phyloP scores from a whole-genome alignment of 805 yeast species.

The Lipomyces yamanashiensis region DNA sequence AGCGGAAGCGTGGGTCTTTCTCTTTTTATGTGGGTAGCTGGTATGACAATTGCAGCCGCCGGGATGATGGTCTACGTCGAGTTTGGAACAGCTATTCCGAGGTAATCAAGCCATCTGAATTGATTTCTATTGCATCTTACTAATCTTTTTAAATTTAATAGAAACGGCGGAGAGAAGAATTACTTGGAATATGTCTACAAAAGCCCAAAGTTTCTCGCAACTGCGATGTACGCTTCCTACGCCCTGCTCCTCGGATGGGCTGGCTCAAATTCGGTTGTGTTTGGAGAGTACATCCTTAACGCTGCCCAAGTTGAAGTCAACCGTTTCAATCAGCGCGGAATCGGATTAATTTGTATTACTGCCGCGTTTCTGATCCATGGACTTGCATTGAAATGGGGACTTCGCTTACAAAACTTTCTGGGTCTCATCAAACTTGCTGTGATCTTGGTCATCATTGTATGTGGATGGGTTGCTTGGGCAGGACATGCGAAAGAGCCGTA shows the following conservation, averaged over 20 bases:
- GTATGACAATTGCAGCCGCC: background rate
- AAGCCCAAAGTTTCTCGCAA: background rate
- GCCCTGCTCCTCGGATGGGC: conserved; percentile 1
- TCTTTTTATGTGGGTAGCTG: background rate
- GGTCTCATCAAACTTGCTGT: background rate
- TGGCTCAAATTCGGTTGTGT: background rate
- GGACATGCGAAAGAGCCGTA: background rate
- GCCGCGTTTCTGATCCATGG: conserved; percentile 3
- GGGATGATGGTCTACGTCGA: conserved; percentile 4
- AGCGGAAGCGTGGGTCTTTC: conserved; percentile 1
- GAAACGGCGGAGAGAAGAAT: background rate
- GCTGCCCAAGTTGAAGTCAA: conserved; percentile 2
- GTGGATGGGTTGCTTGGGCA: background rate
- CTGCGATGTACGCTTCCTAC: background rate
- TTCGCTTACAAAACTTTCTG: background rate
- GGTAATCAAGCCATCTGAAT: too few species aligned
- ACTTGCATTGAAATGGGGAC: conserved; percentile 2
- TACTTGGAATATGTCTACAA: background rate
- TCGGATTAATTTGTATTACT: background rate
- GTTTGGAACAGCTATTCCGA: background rate
- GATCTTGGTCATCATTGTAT: background rate
- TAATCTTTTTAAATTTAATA: background rate
- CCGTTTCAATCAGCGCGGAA: background rate
- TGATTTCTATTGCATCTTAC: too few species aligned
- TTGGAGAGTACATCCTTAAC: background rate